Base-by-base conservation (phyloP, 495 filamentous ascomycete species). In the Pseudotulostoma volvatum region DNA sequence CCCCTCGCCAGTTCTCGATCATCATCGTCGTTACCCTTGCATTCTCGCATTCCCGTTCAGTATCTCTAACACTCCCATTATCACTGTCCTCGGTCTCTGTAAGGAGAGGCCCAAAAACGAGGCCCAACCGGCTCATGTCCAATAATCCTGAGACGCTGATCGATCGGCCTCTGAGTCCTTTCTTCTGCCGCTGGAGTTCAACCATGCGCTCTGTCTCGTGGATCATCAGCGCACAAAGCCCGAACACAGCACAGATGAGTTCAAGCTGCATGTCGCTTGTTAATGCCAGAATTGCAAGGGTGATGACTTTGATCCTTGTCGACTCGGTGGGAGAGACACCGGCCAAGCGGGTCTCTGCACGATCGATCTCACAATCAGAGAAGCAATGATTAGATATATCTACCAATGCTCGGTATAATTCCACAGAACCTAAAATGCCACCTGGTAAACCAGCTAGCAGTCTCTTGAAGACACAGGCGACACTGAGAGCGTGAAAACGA, bases 381-480 rank as follows among this genome's bases (percentile, higher is more conserved):
- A 66, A 59, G 11, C 71, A 60, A 33, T 75, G 69, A 20, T 59
- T 59, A 32, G 73, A 69, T 21, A 90, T 77, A 20, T 66, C 64
- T 18, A 76, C 68, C 9, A 88, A 48, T 2, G 70, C 66, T 34
- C 77, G 70, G 43, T 84, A 86, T 17, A 86, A 52, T 16, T 62
- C 55, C 25, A 71, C 47, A 17, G 77, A 80, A 9, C 82, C 83
- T 8, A 90, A 59, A 28, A 88, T 74, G 1, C 83, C 83, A 1
- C 74, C 76, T 0, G 82, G 83, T 1, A 90, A 55, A 3, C 77
- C 79, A 5, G 70, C 63, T 11, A 90, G 55, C 4, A 90, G 56
- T 18, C 68, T 70, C 48, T 82, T 84, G 56, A 88, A 78, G 7
- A 74, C 63, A 34, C 76, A 79, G 1, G 76, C 79, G 5, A 86